Evolutionary conservation across 192 early-diverging fungal species (phyloP), one percentile per base, ranked within the genome.

Genomic region (Glomus cerebriforme): DNA sequence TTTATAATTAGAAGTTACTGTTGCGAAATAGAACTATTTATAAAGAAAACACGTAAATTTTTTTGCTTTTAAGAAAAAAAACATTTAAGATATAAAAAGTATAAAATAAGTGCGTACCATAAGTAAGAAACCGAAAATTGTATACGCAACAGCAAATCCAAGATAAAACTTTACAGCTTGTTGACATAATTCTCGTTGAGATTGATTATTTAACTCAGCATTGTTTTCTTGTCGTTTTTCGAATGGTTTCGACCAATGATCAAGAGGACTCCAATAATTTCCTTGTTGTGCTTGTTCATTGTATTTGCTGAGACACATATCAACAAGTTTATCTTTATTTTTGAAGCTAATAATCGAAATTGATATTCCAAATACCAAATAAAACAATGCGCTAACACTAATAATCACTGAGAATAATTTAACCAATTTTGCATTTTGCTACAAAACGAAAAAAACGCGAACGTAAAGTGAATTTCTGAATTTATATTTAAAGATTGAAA

Each of bases 21-120:
- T 17, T 6, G 66, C 66, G 31, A 68, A 68, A n/a, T 68, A 68
- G 22, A 68, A 68, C 66, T 68, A 37, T n/a, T n/a, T 35, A 8
- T 32, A 68, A 68, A 34, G 39, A 68, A 68, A 9, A 24, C 15
- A 10, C 5, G 31, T 68, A 22, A 39, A 39, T 43, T 10, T 43
- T 43, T 12, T 43, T 43, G 39, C 39, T 39, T 22, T 5, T 66
- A 32, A 19, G 17, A 22, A 5, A 34, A 15, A 10, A 31, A 32
- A 32, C 24, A 19, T 4, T 31, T 31, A 12, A 66, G 35, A 66
- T 27, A 35, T 1, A 67, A 67, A 34, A 67, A 2, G n/a, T 37
- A 34, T 34, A 35, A n/a, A 67, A 27, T 7, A n/a, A n/a, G n/a
- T n/a, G n/a, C n/a, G n/a, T 34, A 68, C 66, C 66, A 34, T 68